Evolutionary conservation across 1,139 yeast species (phyloP).

Genomic region (Yamadazyma buinensis): DNA sequence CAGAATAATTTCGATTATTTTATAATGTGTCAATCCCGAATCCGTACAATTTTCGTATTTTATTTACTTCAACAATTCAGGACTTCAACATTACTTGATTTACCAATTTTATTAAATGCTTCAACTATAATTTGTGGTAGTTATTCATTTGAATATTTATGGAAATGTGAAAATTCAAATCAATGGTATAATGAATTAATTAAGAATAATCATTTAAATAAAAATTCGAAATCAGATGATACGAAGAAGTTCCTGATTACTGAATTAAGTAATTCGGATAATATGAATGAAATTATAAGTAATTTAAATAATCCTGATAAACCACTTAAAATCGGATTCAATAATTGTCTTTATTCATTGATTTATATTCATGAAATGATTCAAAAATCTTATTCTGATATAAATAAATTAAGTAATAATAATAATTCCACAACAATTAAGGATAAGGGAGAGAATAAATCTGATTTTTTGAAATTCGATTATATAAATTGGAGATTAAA

Average conservation of each 20-base stretch:
- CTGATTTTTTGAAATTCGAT: conserved; percentile 19
- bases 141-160: conserved; percentile 69
- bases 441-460: no score
- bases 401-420: no score
- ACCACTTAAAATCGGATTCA: conserved; percentile 44
- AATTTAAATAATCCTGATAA: conserved; percentile 46
- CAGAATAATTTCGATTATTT: conserved; percentile 66
- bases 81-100: conserved; percentile 59
- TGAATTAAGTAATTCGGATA: conserved; percentile 55
- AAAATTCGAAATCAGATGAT: not conserved
- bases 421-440: no score
- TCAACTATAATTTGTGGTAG: conserved; percentile 69
- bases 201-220: not conserved
- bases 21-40: conserved; percentile 75
- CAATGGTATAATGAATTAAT: conserved; percentile 51
- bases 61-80: conserved; percentile 69
- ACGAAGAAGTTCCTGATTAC: conserved; percentile 24
- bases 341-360: conserved; percentile 60
- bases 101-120: conserved; percentile 52
- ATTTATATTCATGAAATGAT: conserved; percentile 73
- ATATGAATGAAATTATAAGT: conserved; percentile 46
- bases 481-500: conserved; percentile 56
- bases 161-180: conserved; percentile 55
- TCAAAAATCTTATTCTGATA: conserved; percentile 37
- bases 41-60: conserved; percentile 79